A percentile compares a stretch with the other conserved stretches of the same genome.
Conservation (phyloP, 257 asterid genomes). For the Rhazya stricta region DNA sequence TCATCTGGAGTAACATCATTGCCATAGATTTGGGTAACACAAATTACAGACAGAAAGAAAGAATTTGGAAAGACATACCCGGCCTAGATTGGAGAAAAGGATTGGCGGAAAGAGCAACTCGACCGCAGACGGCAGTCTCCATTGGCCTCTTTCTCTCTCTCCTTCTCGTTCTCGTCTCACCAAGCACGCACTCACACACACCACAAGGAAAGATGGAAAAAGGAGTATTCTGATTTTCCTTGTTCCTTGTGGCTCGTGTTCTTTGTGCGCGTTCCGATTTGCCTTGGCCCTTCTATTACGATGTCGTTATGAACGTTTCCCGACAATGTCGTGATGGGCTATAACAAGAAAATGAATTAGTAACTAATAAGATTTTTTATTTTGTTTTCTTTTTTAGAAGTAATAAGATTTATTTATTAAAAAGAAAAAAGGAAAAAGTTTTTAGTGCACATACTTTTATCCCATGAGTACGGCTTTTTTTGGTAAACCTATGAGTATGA, state of each 20-base stretch:
- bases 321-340: no score
- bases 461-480: no score
- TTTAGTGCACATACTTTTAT: no score
- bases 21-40: not conserved
- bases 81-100: slow-evolving; percentile 43
- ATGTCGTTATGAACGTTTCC: not conserved
- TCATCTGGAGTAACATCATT: not conserved
- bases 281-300: not conserved
- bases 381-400: no score
- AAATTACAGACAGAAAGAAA: not conserved
- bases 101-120: slow-evolving; percentile 58
- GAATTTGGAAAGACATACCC: slow-evolving; percentile 32
- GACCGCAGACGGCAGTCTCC: slow-evolving; percentile 70
- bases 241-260: not conserved
- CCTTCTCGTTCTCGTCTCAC: not conserved
- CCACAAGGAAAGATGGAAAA: not conserved
- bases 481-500: no score
- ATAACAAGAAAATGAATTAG: no score
- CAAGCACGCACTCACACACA: not conserved
- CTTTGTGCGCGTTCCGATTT: not conserved
- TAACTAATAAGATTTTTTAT: no score
- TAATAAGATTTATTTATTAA: no score
- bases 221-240: no score
- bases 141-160: slow-evolving; percentile 20
- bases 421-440: no score